phyloP scores from a whole-genome alignment of 2,329 filamentous ascomycete genomes.

The Pseudogymnoascus sp. region DNA sequence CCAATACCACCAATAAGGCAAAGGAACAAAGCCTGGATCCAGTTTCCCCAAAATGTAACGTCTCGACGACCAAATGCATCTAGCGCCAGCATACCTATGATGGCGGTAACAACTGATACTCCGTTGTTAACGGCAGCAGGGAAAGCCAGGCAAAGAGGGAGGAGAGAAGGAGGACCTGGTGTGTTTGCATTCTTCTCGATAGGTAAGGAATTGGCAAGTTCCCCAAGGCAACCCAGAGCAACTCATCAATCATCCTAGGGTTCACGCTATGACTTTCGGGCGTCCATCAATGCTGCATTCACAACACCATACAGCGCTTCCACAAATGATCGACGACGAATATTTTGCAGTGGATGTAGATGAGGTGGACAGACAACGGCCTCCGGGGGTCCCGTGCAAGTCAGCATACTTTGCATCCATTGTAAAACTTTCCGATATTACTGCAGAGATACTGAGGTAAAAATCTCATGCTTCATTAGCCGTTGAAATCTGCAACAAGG shows the following conservation, averaged over 20 bases:
- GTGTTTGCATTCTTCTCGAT: constrained; percentile 16
- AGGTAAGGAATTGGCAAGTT: constrained; percentile 2
- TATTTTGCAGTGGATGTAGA: background rate
- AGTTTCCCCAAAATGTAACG: background rate
- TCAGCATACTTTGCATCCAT: constrained; percentile 3
- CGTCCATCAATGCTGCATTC: constrained; percentile 13
- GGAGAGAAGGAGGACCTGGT: constrained; percentile 16
- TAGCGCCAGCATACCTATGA: background rate
- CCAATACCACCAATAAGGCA: constrained; percentile 14
- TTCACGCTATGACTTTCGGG: constrained; percentile 17
- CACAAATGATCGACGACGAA: constrained; percentile 11
- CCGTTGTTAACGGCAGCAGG: background rate
- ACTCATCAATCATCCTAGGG: background rate
- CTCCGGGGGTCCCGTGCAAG: background rate
- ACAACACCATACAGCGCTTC: background rate
- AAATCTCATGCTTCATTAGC: background rate
- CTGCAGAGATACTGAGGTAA: background rate
- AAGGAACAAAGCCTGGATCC: constrained; percentile 11
- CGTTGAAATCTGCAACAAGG: background rate
- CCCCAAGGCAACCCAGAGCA: background rate
- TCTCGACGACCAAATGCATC: background rate
- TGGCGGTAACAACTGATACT: background rate
- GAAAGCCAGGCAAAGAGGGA: constrained; percentile 15
- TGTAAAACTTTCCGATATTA: constrained; percentile 4
- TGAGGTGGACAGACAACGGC: background rate